A percentile compares a stretch with the other conserved stretches of the same genome.
These are phyloP conservation scores for Xanthoparmelia taractica DNA, from an alignment of 495 filamentous ascomycete species.

Conservation along the genomic window DNA sequence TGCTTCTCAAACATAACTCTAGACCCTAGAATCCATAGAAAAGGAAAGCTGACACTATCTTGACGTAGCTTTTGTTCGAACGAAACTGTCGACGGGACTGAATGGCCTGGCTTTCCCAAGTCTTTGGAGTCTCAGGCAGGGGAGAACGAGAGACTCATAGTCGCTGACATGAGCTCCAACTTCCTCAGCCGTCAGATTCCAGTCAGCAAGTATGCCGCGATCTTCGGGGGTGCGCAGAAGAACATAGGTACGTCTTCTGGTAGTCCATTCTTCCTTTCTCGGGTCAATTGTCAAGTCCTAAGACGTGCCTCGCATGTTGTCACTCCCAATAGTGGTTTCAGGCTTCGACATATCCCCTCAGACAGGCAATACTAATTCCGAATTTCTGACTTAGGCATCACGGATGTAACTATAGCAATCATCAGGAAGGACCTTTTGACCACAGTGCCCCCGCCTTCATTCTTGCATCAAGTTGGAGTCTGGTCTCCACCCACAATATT, in stretches of 20 bases:
- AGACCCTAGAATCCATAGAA: background rate
- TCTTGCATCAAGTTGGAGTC: slow-evolving; percentile 67
- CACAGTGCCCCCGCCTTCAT: slow-evolving; percentile 48
- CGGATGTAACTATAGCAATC: slow-evolving; percentile 78
- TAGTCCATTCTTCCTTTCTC: background rate
- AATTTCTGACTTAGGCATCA: slow-evolving; percentile 43
- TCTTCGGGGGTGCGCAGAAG: slow-evolving; percentile 69
- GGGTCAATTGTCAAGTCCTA: background rate
- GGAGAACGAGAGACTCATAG: slow-evolving; percentile 58
- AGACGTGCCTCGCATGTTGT: background rate
- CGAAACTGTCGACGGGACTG: slow-evolving; percentile 92
- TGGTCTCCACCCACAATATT: slow-evolving; percentile 70
- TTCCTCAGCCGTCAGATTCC: slow-evolving; percentile 56
- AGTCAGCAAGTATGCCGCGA: slow-evolving; percentile 61
- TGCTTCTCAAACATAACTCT: background rate
- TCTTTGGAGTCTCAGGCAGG: slow-evolving; percentile 49
- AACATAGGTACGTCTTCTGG: slow-evolving; percentile 45
- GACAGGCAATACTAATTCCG: background rate
- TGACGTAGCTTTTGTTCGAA: slow-evolving; percentile 70
- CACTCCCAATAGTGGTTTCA: background rate
- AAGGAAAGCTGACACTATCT: background rate
- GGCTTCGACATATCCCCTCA: background rate
- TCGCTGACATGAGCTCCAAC: slow-evolving; percentile 84
- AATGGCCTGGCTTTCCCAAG: slow-evolving; percentile 72
- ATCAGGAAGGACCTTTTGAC: slow-evolving; percentile 66